Conservation (phyloP, 2,329 filamentous ascomycete genomes). For the Colletotrichum salicis region DNA sequence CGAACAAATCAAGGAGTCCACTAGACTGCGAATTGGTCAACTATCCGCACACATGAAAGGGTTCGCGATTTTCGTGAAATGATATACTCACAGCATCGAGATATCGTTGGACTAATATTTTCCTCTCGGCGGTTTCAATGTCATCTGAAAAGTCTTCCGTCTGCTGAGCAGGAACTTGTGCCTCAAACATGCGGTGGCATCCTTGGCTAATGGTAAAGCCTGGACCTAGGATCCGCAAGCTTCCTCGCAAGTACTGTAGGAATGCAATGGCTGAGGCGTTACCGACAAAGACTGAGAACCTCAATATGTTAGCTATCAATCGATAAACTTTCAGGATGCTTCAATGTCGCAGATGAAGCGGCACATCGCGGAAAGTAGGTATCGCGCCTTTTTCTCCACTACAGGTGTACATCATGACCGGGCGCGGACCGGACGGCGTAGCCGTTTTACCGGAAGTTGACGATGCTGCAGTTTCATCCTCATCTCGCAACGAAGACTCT, state of each 20-base stretch:
- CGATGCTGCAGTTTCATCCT: not conserved
- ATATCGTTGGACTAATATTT: not conserved
- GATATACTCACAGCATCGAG: constrained; percentile 13
- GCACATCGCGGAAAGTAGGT: no score
- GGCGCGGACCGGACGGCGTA: not conserved
- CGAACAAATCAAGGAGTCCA: constrained; percentile 48
- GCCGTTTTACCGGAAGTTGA: no score
- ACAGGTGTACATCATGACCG: constrained; percentile 14
- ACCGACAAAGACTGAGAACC: constrained; percentile 56
- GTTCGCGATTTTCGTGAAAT: not conserved
- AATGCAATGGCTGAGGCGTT: constrained; percentile 65
- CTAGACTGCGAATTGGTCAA: constrained; percentile 41
- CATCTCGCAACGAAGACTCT: not conserved
- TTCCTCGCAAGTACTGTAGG: constrained; percentile 61
- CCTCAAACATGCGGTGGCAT: constrained; percentile 65
- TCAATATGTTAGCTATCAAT: not conserved
- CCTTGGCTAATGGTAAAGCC: constrained; percentile 62
- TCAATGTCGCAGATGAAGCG: not conserved
- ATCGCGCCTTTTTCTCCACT: constrained; percentile 12
- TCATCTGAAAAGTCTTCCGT: constrained; percentile 5
- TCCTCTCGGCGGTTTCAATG: not conserved
- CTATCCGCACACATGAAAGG: not conserved
- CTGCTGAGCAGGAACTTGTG: constrained; percentile 40
- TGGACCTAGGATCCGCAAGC: constrained; percentile 63
- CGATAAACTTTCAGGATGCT: not conserved